Base-by-base conservation (phyloP, 2,329 filamentous ascomycete species). In the Chaetothyriales sp. region DNA sequence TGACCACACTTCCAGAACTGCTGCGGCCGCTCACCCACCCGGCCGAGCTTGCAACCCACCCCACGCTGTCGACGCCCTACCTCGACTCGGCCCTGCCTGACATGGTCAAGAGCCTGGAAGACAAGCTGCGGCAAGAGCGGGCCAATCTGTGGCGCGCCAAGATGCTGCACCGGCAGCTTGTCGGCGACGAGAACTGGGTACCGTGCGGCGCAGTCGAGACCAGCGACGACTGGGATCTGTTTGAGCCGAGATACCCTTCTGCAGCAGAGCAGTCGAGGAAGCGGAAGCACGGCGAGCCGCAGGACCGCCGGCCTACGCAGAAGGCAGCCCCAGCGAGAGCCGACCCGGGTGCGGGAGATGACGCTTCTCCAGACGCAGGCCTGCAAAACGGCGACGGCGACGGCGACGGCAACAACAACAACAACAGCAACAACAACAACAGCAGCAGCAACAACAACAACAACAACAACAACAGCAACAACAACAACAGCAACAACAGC, bases 1-100 rank as follows among this genome's bases (percentile, higher is more conserved):
- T 45, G 43, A 52, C 43, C 18, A 43, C 13, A 15, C 43, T 7
- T 49, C 9, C 58, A 81, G 77, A 73, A 29, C 69, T 83, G 9
- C 70, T 83, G 44, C 72, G 75, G 52, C 80, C 80, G n/a, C 65
- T 83, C 50, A 81, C 76, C 33, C 76, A 80, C 47, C 77, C 79
- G 37, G 77, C 78, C 50, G 77, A 82, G 56, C 68, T 83, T 20
- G 71, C 76, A 1, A 69, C 67, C 25, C 80, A 83, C 60, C 78
- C 79, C 53, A 76, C 77, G 22, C 64, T 82, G 58, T 78, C 76
- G 49, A 65, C 74, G 49, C 70, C 78, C 1, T 83, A 81, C 63
- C 76, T 73, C 25, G 80, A 77, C 50, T 74, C 72, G 53, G 77
- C 77, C 43, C 70, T 83, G 18, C 73, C 72, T 25, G 72, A 78